phyloP scores from a whole-genome alignment of 2,329 filamentous ascomycete species.

The Diaporthe nobilis region DNA sequence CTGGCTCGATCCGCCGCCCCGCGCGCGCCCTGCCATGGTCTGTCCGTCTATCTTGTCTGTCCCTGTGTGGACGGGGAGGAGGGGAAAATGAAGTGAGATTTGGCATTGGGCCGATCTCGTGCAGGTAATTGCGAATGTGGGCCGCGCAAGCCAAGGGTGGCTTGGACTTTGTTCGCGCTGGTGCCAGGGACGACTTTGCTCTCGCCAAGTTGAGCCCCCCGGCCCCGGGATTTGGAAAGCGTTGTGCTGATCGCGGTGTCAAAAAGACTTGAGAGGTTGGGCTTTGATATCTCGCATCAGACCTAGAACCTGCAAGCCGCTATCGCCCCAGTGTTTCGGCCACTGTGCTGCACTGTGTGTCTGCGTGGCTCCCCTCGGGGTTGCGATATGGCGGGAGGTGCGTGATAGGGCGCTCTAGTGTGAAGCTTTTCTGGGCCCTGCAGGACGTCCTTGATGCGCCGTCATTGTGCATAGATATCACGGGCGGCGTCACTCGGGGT shows the following conservation, averaged over 20 bases:
- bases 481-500: background rate
- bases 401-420: background rate
- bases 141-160: constrained; percentile 31
- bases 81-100: background rate
- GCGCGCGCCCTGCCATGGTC: constrained; percentile 27
- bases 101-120: constrained; percentile 16
- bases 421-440: constrained; percentile 25
- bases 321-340: constrained; percentile 19
- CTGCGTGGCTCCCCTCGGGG: background rate
- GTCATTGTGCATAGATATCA: constrained; percentile 21
- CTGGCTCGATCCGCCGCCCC: background rate
- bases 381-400: background rate
- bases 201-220: background rate
- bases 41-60: background rate
- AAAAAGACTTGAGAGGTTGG: background rate
- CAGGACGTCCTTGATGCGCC: background rate
- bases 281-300: background rate
- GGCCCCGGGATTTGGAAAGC: background rate
- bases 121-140: constrained; percentile 17
- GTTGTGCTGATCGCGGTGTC: background rate
- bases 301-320: background rate
- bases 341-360: constrained; percentile 1
- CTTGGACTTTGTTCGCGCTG: constrained; percentile 6
- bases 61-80: background rate
- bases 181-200: background rate